phyloP scores from a whole-genome alignment of 306 rosid genomes.

The Lathyrus sativus region DNA sequence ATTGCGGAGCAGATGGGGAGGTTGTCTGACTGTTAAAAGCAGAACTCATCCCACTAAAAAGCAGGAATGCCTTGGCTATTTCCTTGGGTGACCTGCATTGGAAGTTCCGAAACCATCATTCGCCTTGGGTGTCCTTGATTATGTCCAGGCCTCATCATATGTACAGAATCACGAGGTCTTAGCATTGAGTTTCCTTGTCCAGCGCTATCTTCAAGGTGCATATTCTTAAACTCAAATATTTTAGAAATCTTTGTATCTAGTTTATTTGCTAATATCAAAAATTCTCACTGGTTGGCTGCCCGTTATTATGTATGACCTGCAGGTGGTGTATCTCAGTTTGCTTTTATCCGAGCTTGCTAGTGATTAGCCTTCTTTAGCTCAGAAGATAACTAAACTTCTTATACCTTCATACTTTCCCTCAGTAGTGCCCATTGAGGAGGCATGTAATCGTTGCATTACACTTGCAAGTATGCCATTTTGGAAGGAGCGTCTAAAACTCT shows the following conservation, averaged over 20 bases:
- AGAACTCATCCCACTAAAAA: constrained; percentile 76
- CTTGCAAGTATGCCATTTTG: too few species aligned
- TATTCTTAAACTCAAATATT: constrained; percentile 16
- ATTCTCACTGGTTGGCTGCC: constrained; percentile 30
- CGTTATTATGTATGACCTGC: constrained; percentile 30
- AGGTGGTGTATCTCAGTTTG: constrained; percentile 75
- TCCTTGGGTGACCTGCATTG: constrained; percentile 75
- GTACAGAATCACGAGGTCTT: too few species aligned
- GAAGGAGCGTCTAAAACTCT: too few species aligned
- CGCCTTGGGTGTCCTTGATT: constrained; percentile 87
- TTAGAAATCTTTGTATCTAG: constrained; percentile 5
- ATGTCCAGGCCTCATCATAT: constrained; percentile 95
- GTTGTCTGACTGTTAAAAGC: constrained; percentile 79
- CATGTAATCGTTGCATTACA: constrained; percentile 84
- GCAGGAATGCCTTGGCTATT: constrained; percentile 72
- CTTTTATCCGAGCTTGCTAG: constrained; percentile 61
- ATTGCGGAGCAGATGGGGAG: constrained; percentile 66
- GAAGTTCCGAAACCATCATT: constrained; percentile 78
- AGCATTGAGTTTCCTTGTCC: too few species aligned
- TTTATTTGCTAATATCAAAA: constrained; percentile 28
- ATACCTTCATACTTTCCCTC: constrained; percentile 86
- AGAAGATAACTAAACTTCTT: constrained; percentile 79
- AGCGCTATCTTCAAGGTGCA: too few species aligned
- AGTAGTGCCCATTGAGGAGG: constrained; percentile 66
- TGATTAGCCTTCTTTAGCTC: constrained; percentile 75